These are phyloP conservation scores for Colletotrichum theobromicola DNA, from an alignment of 2,329 filamentous ascomycete genomes.

Conservation along the genomic window DNA sequence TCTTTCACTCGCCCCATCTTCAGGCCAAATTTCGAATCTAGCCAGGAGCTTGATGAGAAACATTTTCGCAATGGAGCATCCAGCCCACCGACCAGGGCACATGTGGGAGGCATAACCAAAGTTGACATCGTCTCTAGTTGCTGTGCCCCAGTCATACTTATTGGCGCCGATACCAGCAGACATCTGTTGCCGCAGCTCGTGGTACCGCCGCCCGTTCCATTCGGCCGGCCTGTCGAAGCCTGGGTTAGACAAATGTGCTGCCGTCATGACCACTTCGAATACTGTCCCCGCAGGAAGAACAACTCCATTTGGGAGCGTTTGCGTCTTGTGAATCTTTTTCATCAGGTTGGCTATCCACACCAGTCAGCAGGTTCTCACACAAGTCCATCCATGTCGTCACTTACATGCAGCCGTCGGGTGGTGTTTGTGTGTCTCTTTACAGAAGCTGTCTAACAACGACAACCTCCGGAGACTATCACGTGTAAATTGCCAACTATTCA, in stretches of 20 bases:
- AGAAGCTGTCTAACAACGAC: constrained; percentile 15
- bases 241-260: constrained; percentile 10
- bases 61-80: constrained; percentile 19
- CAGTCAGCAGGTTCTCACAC: not conserved
- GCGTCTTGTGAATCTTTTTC: constrained; percentile 15
- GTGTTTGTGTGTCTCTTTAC: constrained; percentile 17
- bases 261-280: constrained; percentile 15
- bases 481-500: not conserved
- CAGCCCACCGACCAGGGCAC: constrained; percentile 17
- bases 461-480: not conserved
- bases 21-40: not conserved
- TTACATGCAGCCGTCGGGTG: constrained; percentile 13
- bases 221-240: not conserved
- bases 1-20: constrained; percentile 4
- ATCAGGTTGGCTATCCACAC: constrained; percentile 5
- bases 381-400: not conserved
- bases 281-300: constrained; percentile 5
- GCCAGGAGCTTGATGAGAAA: constrained; percentile 13
- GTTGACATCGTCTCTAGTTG: constrained; percentile 15
- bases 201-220: constrained; percentile 13
- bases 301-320: constrained; percentile 4
- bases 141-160: constrained; percentile 10
- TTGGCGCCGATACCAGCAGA: not conserved
- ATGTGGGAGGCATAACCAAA: constrained; percentile 17
- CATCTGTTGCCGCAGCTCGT: constrained; percentile 2